Evolutionary conservation across 306 rosid species (phyloP), one percentile per base, ranked within the genome.

Genomic region (Vigna angularis): DNA sequence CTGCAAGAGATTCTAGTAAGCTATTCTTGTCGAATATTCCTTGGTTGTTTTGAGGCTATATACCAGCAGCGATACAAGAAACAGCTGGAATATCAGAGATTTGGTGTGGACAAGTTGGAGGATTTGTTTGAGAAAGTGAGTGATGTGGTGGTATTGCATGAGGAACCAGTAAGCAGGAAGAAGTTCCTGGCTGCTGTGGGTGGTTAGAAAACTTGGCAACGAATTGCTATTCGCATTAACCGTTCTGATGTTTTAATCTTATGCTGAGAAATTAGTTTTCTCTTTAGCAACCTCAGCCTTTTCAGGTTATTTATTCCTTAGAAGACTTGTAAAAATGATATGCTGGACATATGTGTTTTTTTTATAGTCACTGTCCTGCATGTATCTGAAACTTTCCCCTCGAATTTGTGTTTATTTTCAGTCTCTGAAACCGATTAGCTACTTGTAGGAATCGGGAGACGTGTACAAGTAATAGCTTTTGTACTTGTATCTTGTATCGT

Each of bases 1-100:
- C 85, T 95, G 70, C 97, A 91, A 61, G 99, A 95, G 91, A 93
- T 95, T 80, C 87, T 95, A 3, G 99, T 95, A 22, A 91, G 98
- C 89, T 95, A 93, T 84, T 95, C 99, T 28, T 95, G 98, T 76
- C 80, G 84, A 77, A 93, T 95, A 77, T 83, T 80, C 82, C 56
- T 95, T 11, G 96, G 91, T 69, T 86, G 84, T 77, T 95, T 95
- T 17, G 94, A 93, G 85, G 91, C 69, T 5, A 80, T 95, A 82
- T 95, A 95, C 80, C 67, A 76, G 82, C 98, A 90, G 70, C 79
- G 99, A 52, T 93, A 95, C 89, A 95, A 95, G 88, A 93, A 84
- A 80, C 75, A 81, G 5, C 79, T 95, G 80, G 93, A 93, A 51
- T 91, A 78, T 74, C 87, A 38, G 64, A 85, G 81, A 64, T 84